A percentile compares a stretch with the other conserved stretches of the same genome.
Conservation (phyloP, 148 eudicot genomes). For the Rhododendron griersonianum region DNA sequence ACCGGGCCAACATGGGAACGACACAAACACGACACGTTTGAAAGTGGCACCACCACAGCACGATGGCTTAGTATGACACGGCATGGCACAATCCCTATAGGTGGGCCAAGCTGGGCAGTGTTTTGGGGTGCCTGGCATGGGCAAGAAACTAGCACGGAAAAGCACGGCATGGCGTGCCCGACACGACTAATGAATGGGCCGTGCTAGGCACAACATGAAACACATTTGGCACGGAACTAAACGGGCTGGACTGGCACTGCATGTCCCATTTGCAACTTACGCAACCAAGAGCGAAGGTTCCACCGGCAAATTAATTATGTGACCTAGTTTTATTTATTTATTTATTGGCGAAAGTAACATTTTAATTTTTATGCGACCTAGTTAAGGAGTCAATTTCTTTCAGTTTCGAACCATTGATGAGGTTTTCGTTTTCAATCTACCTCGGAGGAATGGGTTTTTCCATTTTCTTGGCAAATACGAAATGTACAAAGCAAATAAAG, state of each 20-base stretch:
- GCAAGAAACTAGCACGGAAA: too few species aligned
- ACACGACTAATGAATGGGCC: too few species aligned
- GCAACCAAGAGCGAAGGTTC: background rate
- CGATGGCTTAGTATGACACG: background rate
- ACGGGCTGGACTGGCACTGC: too few species aligned
- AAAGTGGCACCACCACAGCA: too few species aligned
- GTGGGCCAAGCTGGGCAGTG: background rate
- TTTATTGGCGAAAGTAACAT: too few species aligned
- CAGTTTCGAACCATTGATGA: background rate
- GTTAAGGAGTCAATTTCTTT: background rate
- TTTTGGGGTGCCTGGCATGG: too few species aligned
- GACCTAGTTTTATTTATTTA: too few species aligned
- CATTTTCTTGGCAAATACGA: background rate
- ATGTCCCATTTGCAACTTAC: background rate
- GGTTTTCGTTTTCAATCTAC: background rate
- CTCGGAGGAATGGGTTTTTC: background rate
- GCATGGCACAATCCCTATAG: background rate
- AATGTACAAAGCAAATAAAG: background rate
- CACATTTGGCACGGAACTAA: too few species aligned
- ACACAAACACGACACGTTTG: too few species aligned
- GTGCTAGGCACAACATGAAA: too few species aligned
- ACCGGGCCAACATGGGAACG: too few species aligned
- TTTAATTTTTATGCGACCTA: background rate
- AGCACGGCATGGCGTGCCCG: background rate
- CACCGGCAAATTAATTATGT: background rate